These are phyloP conservation scores for Papiliotrema nemorosa DNA, from an alignment of 1,284 basidiomycete genomes.

Conservation along the genomic window DNA sequence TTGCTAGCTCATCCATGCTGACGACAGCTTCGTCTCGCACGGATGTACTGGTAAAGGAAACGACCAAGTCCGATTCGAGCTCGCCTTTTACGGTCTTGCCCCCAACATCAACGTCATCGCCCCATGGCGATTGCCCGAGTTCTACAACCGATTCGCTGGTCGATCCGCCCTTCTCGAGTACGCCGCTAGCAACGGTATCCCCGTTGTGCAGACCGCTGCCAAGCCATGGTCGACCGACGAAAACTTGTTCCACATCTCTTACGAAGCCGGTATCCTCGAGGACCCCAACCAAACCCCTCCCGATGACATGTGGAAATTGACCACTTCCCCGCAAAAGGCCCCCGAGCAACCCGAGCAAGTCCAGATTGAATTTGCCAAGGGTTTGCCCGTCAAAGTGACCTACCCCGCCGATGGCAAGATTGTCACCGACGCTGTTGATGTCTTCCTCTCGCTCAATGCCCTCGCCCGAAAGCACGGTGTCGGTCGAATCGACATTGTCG, in stretches of 20 bases:
- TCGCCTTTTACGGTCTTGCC: slow-evolving; percentile 98
- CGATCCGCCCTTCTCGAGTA: slow-evolving; percentile 88
- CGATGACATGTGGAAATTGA: slow-evolving; percentile 99
- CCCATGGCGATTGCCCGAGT: slow-evolving; percentile 94
- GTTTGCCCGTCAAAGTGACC: slow-evolving; percentile 78
- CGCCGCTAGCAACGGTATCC: slow-evolving; percentile 84
- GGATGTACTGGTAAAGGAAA: slow-evolving; percentile 99
- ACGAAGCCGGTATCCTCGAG: slow-evolving; percentile 98
- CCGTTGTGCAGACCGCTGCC: slow-evolving; percentile 89
- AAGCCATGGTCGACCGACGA: slow-evolving; percentile 99
- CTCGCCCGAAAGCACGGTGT: slow-evolving; percentile 93
- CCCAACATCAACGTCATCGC: slow-evolving; percentile 99
- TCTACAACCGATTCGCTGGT: slow-evolving; percentile 96
- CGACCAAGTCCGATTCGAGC: slow-evolving; percentile 98
- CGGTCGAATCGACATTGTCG: slow-evolving; percentile 96
- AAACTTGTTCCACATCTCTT: slow-evolving; percentile 99
- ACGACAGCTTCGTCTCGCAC: slow-evolving; percentile 81
- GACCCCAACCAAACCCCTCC: slow-evolving; percentile 95
- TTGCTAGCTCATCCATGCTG: not conserved
- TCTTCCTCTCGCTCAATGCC: slow-evolving; percentile 89
- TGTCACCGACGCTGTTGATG: slow-evolving; percentile 87
- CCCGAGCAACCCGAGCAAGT: slow-evolving; percentile 78
- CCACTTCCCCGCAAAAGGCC: slow-evolving; percentile 75
- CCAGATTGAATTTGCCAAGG: slow-evolving; percentile 77
- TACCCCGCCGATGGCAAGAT: slow-evolving; percentile 53